Base-by-base conservation (phyloP, 2,329 filamentous ascomycete genomes). In the Neofusicoccum cordaticola region DNA sequence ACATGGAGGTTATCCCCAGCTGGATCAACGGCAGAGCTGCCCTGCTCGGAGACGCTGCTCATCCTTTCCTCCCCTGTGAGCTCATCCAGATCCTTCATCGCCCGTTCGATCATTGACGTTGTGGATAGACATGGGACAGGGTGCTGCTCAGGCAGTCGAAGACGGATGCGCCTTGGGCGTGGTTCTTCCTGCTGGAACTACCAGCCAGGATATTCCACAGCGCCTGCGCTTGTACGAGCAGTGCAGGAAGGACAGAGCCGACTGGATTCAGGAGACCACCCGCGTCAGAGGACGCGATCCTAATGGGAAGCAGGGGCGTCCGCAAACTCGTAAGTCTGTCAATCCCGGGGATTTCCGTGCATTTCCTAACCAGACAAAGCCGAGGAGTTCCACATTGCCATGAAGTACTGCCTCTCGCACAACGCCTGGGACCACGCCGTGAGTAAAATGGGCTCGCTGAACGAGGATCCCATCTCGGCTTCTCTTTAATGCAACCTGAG, bases 1-100 rank as follows among this genome's bases (percentile, higher is more conserved):
- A 91, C 67, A 88, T 89, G 84, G 81, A 85, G 3, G 75, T 80
- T 1, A 73, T 90, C 15, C 80, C 83, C 0, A 79, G 75, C 0
- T 91, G 86, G 84, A 77, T 80, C 0, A 81, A 83, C 2, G 83
- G 75, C 0, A 81, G 78, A 4, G 71, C 90, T 17, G 86, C 82
- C 0, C 73, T 90, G 0, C 73, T 91, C 0, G 88, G 89, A 0
- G 88, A 91, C 71, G 87, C 88, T 0, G 88, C 87, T 0, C 88
- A 91, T 71, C 87, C 88, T 0, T 90, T 90, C 69, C 77, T 87
- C 0, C 88, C 87, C 13, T 83, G 81, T 83, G 72, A 73, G 80
- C 11, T 2, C 2, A 27, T 19, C 15, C 7, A 5, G 11, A 51
- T 31, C 17, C n/a, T 27, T 66, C 13, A 3, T 31, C 27, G 35